Percentiles rank a stretch among this genome's conserved stretches.
phyloP scores from a whole-genome alignment of 192 early-diverging fungal genomes.

The Backusella liffmaniae region DNA sequence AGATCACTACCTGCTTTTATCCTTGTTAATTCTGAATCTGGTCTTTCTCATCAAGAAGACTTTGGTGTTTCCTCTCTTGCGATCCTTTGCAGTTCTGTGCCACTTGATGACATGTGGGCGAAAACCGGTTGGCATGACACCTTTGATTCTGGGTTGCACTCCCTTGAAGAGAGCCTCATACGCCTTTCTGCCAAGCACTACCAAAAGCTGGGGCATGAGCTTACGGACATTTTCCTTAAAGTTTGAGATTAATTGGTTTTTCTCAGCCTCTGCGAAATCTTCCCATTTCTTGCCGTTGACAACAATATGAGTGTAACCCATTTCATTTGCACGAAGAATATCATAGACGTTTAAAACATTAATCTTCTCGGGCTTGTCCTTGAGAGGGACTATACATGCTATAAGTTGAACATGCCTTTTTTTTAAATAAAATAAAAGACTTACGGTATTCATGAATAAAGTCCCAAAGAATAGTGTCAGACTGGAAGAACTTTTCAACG shows the following conservation, averaged over 20 bases:
- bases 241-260: background rate
- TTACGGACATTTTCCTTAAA: background rate
- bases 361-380: background rate
- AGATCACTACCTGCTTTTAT: no score
- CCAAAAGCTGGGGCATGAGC: background rate
- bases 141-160: background rate
- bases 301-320: background rate
- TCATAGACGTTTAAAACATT: background rate
- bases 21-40: background rate
- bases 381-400: background rate
- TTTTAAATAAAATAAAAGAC: background rate
- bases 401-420: background rate
- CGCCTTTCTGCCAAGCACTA: background rate
- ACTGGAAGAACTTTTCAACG: background rate
- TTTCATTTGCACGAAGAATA: background rate
- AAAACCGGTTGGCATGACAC: background rate
- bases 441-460: conserved; percentile 4
- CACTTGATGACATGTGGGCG: background rate
- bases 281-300: background rate
- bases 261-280: background rate
- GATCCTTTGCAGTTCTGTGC: background rate
- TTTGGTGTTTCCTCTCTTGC: background rate
- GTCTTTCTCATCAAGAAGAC: background rate
- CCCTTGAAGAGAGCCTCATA: background rate
- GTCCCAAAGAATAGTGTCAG: background rate